Evolutionary conservation across 2,329 filamentous ascomycete genomes (phyloP).

Genomic region (Chaetomium olivaceum): DNA sequence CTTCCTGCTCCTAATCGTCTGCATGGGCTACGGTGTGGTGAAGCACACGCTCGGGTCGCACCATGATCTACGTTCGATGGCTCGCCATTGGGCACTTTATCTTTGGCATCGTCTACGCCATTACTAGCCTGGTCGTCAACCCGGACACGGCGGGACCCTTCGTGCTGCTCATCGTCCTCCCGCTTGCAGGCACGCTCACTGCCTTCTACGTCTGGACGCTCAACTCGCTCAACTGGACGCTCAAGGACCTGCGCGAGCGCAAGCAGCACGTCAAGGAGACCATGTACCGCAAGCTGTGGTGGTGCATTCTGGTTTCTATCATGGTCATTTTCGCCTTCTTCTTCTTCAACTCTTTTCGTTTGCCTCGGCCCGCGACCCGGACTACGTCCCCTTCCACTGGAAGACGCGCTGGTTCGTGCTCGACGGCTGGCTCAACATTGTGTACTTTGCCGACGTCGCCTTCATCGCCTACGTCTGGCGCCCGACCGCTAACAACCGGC

Average conservation of each 20-base stretch:
- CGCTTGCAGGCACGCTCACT: constrained; percentile 86
- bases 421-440: constrained; percentile 95
- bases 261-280: constrained; percentile 90
- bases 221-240: constrained; percentile 89
- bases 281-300: constrained; percentile 99
- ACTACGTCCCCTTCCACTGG: constrained; percentile 96
- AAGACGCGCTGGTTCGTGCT: constrained; percentile 96
- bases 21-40: constrained; percentile 98
- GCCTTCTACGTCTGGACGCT: constrained; percentile 99
- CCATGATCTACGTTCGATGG: constrained; percentile 91
- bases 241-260: constrained; percentile 92
- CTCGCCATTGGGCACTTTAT: constrained; percentile 91
- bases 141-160: constrained; percentile 89
- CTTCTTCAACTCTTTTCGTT: constrained; percentile 98
- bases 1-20: constrained; percentile 95
- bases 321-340: constrained; percentile 97
- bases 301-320: constrained; percentile 90
- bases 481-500: constrained; percentile 91
- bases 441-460: constrained; percentile 90
- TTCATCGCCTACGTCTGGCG: constrained; percentile 96
- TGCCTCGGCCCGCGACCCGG: constrained; percentile 77
- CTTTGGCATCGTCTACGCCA: constrained; percentile 90
- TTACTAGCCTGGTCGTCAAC: constrained; percentile 84
- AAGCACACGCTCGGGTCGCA: constrained; percentile 89
- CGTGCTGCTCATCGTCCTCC: constrained; percentile 89